Evolutionary conservation across 2,329 filamentous ascomycete genomes (phyloP).

Genomic region (Monosporascus sp.): DNA sequence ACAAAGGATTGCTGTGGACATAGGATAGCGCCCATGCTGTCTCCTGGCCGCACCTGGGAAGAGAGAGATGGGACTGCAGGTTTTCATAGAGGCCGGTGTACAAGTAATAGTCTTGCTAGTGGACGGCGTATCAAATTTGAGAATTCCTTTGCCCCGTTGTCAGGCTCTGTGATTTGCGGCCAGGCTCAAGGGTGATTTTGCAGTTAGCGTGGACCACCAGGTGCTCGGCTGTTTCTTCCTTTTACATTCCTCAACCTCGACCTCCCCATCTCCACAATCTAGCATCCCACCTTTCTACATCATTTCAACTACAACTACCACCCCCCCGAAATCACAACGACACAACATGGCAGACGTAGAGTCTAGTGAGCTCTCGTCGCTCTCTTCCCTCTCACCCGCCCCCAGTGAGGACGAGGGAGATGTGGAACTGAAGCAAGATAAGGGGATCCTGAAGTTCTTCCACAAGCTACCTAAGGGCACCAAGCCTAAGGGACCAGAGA

Average conservation of each 20-base stretch:
- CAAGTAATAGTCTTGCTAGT: slow-evolving; percentile 9
- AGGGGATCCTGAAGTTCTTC: slow-evolving; percentile 64
- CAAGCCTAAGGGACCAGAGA: slow-evolving; percentile 36
- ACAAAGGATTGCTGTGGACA: neutral
- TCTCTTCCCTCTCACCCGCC: slow-evolving; percentile 46
- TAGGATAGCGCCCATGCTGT: neutral
- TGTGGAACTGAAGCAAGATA: slow-evolving; percentile 43
- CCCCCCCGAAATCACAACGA: slow-evolving; percentile 1
- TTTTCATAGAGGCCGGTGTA: neutral
- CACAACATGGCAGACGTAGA: slow-evolving; percentile 54
- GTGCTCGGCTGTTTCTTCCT: slow-evolving; percentile 17
- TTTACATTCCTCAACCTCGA: slow-evolving; percentile 19
- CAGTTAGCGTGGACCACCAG: slow-evolving; percentile 27
- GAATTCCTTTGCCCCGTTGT: slow-evolving; percentile 13
- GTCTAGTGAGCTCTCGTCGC: slow-evolving; percentile 57
- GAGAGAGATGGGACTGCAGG: neutral
- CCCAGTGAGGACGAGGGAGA: slow-evolving; percentile 50
- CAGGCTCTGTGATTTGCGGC: slow-evolving; percentile 19
- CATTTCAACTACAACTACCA: slow-evolving; percentile 7
- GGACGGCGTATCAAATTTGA: slow-evolving; percentile 25
- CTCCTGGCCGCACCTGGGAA: too few species aligned
- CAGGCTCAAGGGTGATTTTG: slow-evolving; percentile 23
- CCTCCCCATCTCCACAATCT: slow-evolving; percentile 13
- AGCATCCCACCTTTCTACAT: slow-evolving; percentile 3
- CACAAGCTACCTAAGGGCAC: slow-evolving; percentile 47